These are phyloP conservation scores for Pyricularia pennisetigena DNA, from an alignment of 2,329 filamentous ascomycete species.

Conservation along the genomic window DNA sequence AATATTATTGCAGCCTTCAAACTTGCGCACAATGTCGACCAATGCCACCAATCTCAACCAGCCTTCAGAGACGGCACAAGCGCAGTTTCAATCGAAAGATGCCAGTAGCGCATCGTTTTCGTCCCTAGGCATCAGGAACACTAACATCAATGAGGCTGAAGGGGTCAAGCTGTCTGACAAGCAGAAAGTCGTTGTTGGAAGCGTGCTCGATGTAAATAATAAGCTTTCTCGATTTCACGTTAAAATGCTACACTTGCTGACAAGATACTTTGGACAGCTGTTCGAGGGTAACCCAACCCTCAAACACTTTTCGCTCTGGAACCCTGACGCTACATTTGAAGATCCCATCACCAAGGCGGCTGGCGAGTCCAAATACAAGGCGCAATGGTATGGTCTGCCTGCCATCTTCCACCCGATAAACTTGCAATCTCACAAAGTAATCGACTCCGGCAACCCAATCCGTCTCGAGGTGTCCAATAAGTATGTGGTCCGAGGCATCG, in stretches of 20 bases:
- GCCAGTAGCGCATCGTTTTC: constrained; percentile 12
- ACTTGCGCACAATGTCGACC: constrained; percentile 5
- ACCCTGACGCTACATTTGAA: constrained; percentile 43
- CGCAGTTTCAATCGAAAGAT: constrained; percentile 10
- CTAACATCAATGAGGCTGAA: constrained; percentile 37
- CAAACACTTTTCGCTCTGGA: constrained; percentile 50
- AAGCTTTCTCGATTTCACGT: neutral
- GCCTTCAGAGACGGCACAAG: constrained; percentile 18
- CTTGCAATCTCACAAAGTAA: constrained; percentile 43
- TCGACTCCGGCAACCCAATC: constrained; percentile 47
- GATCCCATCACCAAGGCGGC: constrained; percentile 48
- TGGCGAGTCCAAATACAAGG: constrained; percentile 39
- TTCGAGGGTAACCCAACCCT: constrained; percentile 51
- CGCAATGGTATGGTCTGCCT: constrained; percentile 49
- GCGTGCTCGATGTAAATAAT: constrained; percentile 41
- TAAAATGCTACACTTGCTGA: neutral
- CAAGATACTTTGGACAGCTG: constrained; percentile 24
- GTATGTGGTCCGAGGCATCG: constrained; percentile 24
- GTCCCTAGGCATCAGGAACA: constrained; percentile 36
- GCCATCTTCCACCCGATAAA: constrained; percentile 47
- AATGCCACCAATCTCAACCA: constrained; percentile 18
- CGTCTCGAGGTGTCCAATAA: constrained; percentile 33
- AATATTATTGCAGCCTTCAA: neutral
- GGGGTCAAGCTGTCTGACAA: constrained; percentile 37
- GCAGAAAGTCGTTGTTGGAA: constrained; percentile 46